Conservation (phyloP, 345 rosid genomes). For the Sonneratia caseolaris region DNA sequence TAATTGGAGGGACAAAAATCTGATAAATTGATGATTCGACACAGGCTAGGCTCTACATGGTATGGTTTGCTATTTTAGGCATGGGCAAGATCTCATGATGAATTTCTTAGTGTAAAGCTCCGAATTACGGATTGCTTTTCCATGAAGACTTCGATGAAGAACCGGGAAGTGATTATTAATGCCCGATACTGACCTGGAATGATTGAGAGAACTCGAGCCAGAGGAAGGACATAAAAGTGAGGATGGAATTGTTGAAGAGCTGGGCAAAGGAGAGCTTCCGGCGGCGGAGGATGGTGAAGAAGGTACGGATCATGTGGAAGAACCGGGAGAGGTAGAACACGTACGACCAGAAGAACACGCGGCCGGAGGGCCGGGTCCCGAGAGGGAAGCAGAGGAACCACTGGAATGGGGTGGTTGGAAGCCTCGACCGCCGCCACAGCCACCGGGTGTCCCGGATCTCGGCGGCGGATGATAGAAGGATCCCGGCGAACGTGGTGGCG, state of each 20-base stretch:
- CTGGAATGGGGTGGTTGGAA: slow-evolving; percentile 56
- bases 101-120: no score
- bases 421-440: slow-evolving; percentile 50
- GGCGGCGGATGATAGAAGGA: slow-evolving; percentile 70
- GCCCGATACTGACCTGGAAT: slow-evolving; percentile 27
- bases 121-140: no score
- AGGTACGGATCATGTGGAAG: slow-evolving; percentile 66
- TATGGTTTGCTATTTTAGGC: no score
- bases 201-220: slow-evolving; percentile 93
- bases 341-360: slow-evolving; percentile 96
- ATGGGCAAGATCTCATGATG: no score
- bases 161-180: not conserved
- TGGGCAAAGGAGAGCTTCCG: slow-evolving; percentile 49
- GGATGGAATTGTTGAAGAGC: slow-evolving; percentile 50
- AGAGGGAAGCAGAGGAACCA: slow-evolving; percentile 94
- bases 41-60: no score
- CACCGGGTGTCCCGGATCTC: slow-evolving; percentile 85
- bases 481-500: slow-evolving; percentile 61
- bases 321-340: slow-evolving; percentile 67
- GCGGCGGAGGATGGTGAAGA: slow-evolving; percentile 40
- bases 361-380: slow-evolving; percentile 87
- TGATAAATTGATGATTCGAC: not conserved
- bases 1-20: not conserved
- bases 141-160: no score
- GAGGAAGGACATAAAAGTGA: slow-evolving; percentile 57